Percentiles rank a stretch among this genome's conserved stretches.
Conservation (phyloP, 768 basidiomycete genomes). For the Hypsizygus marmoreus region DNA sequence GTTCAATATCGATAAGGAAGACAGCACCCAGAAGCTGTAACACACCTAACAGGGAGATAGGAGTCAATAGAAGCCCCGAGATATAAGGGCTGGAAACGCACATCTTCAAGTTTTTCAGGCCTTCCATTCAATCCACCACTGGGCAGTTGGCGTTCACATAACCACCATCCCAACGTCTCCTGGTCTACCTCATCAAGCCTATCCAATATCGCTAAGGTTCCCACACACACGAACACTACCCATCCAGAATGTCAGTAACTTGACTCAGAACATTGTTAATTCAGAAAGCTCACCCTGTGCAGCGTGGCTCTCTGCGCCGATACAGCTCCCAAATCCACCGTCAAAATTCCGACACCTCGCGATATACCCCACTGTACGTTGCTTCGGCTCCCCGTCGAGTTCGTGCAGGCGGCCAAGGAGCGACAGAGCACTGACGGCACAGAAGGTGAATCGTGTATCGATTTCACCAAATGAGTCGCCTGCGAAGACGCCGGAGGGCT, state of each 20-base stretch:
- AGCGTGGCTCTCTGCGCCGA: constrained; percentile 92
- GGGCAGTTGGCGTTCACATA: constrained; percentile 89
- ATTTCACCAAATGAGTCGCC: constrained; percentile 92
- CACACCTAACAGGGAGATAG: constrained; percentile 64
- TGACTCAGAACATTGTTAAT: too few relatives aligned
- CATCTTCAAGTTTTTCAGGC: constrained; percentile 98
- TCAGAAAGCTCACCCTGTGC: constrained; percentile 69
- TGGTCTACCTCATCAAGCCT: constrained; percentile 76
- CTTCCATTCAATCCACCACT: constrained; percentile 94
- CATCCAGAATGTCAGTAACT: background rate
- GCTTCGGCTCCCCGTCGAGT: constrained; percentile 65
- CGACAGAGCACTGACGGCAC: constrained; percentile 80
- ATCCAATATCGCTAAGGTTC: constrained; percentile 85
- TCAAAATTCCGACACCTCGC: constrained; percentile 87
- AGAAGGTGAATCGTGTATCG: constrained; percentile 90
- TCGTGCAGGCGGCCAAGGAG: constrained; percentile 75
- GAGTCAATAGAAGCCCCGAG: background rate
- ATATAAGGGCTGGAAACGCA: constrained; percentile 37
- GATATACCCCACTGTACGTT: constrained; percentile 73
- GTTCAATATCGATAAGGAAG: constrained; percentile 80
- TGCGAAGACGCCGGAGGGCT: constrained; percentile 83
- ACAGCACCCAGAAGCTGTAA: constrained; percentile 97
- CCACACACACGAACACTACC: constrained; percentile 87
- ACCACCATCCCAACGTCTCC: constrained; percentile 89
- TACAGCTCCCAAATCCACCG: constrained; percentile 84